These are phyloP conservation scores for Areca catechu DNA, from an alignment of 176 grass and related monocot genomes.

Conservation along the genomic window DNA sequence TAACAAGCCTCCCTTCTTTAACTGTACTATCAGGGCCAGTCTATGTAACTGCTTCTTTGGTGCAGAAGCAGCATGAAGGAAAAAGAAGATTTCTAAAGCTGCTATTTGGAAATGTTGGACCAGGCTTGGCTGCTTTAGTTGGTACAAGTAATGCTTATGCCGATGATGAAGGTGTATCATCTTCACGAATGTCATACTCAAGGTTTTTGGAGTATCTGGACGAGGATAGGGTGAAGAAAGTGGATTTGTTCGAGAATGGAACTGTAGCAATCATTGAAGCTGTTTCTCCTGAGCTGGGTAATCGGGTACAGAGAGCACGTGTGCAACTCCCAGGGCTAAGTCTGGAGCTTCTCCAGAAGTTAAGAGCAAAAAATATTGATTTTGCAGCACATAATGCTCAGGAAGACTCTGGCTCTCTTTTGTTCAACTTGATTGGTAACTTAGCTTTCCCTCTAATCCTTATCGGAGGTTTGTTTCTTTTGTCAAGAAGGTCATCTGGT, in stretches of 20 bases:
- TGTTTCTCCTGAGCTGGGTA: conserved; percentile 86
- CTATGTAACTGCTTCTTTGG: conserved; percentile 52
- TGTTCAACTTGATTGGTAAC: conserved; percentile 94
- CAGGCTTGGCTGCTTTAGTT: conserved; percentile 51
- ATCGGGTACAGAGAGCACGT: conserved; percentile 79
- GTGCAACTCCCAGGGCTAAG: conserved; percentile 89
- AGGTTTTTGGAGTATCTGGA: conserved; percentile 95
- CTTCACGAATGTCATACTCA: conserved; percentile 98
- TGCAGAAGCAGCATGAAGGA: conserved; percentile 41
- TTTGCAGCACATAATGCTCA: conserved; percentile 89
- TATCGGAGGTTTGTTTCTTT: conserved; percentile 79
- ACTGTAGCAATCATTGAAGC: conserved; percentile 92
- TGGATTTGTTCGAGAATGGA: conserved; percentile 90
- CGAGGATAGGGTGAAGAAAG: conserved; percentile 91
- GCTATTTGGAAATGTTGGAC: conserved; percentile 58
- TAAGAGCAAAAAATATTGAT: conserved; percentile 94
- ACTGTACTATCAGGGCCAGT: conserved; percentile 32
- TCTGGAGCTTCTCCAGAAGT: conserved; percentile 93
- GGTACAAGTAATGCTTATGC: conserved; percentile 55
- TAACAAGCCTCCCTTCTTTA: conserved; percentile 34
- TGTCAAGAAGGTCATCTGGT: conserved; percentile 76
- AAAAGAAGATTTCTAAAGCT: conserved; percentile 83
- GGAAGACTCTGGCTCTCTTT: conserved; percentile 78
- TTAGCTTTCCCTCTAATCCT: conserved; percentile 93
- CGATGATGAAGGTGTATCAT: conserved; percentile 79